These are phyloP conservation scores for Samsoniella hepiali DNA, from an alignment of 2,329 filamentous ascomycete species.

Conservation along the genomic window DNA sequence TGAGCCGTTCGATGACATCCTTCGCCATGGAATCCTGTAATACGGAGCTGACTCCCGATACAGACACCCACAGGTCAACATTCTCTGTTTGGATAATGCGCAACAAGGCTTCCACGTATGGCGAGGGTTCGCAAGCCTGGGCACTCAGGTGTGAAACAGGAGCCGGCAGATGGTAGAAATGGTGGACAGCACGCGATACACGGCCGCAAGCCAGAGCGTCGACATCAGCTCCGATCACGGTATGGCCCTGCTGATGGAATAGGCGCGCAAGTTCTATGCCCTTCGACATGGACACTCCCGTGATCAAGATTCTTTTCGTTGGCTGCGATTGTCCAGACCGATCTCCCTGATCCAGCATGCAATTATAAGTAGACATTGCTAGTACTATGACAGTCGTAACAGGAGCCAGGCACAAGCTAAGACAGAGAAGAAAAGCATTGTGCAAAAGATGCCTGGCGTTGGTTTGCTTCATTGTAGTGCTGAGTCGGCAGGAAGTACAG, in stretches of 20 bases:
- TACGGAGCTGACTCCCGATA: slow-evolving; percentile 64
- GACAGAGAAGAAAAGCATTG: slow-evolving; percentile 25
- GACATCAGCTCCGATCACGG: slow-evolving; percentile 70
- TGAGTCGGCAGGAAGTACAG: neutral
- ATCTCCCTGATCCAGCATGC: neutral
- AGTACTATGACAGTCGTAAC: slow-evolving; percentile 44
- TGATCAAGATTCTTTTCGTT: slow-evolving; percentile 59
- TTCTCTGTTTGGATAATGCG: slow-evolving; percentile 57
- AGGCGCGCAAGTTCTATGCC: slow-evolving; percentile 63
- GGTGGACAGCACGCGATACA: slow-evolving; percentile 53
- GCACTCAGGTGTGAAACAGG: slow-evolving; percentile 19
- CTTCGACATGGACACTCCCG: slow-evolving; percentile 70
- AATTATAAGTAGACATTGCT: slow-evolving; percentile 24
- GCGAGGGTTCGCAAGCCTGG: neutral
- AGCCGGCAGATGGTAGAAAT: slow-evolving; percentile 48
- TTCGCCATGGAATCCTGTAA: slow-evolving; percentile 65
- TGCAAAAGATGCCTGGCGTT: slow-evolving; percentile 22
- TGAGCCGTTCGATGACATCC: slow-evolving; percentile 56
- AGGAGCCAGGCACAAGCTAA: slow-evolving; percentile 44
- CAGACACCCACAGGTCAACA: slow-evolving; percentile 70
- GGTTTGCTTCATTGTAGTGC: neutral
- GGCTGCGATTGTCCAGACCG: slow-evolving; percentile 5
- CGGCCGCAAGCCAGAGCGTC: slow-evolving; percentile 51
- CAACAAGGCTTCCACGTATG: slow-evolving; percentile 56
- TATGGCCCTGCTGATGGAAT: slow-evolving; percentile 62